Evolutionary conservation across 768 basidiomycete species (phyloP).

Genomic region (Dentipellis fragilis): DNA sequence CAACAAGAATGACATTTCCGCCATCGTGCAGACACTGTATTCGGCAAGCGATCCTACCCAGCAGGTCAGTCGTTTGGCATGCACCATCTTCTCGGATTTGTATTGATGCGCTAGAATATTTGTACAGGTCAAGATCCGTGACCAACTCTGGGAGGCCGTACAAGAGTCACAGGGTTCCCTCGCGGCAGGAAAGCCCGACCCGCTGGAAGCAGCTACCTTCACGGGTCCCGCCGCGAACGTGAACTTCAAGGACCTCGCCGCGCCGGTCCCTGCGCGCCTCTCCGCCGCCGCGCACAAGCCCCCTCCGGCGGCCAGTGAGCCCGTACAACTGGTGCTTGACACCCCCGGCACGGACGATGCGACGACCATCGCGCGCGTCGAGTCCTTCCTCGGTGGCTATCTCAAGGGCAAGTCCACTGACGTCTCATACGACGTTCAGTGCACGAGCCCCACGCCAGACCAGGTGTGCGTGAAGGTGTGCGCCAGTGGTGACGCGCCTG

Average conservation of each 20-base stretch:
- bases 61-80: no score
- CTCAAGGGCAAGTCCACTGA: neutral
- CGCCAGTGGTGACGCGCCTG: neutral
- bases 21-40: no score
- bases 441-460: neutral
- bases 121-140: no score
- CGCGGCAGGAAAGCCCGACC: no score
- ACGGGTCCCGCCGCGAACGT: neutral
- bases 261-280: neutral
- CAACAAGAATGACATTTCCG: no score
- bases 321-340: neutral
- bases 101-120: no score
- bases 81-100: no score
- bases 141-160: no score
- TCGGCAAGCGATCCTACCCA: no score
- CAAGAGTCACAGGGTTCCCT: no score
- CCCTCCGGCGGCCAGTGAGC: neutral
- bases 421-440: neutral
- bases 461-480: neutral
- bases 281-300: neutral
- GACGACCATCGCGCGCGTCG: neutral
- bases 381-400: neutral
- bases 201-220: neutral
- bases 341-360: neutral
- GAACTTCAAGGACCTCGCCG: neutral